Base-by-base conservation (phyloP, 768 basidiomycete genomes). In the Termitomyces bulborhizus region DNA sequence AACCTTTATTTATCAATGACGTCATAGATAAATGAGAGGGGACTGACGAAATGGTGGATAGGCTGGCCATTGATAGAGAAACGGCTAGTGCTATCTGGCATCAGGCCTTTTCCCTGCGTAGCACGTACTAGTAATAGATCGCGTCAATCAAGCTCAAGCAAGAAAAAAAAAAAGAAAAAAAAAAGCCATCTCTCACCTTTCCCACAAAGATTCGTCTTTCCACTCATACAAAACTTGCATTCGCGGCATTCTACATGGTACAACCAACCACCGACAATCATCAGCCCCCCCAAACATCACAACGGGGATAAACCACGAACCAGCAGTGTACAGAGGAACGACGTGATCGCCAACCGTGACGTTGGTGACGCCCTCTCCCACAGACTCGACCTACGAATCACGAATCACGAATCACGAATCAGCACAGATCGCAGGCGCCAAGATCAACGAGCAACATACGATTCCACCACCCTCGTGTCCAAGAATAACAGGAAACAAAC, bases 221-320 rank as follows among this genome's bases (percentile, higher is more conserved):
- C 92, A 57, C 90, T 92, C 72, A 88, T 96, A 80, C 97, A 99
- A 77, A 98, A 98, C 71, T 98, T 98, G 77, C 97, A 99, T 73
- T 99, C 88, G 37, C 82, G 83, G 67, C 93, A 97, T 71, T 97
- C 94, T 88, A 60, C 27, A 21, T 21, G 21, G 21, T 21, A 21
- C 21, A 21, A 21, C 18, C 40, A 29, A 67, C 31, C 31, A 13
- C 52, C 12, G 9, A 37, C 26, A 8, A 21, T 21, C 27, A 44
- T 39, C 42, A 53, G 6, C 2, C 24, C 31, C 3, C 31, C 51
- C 11, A 34, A 37, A n/a, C 34, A 44, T 21, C 34, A 24, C 21
- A 13, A 7, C 34, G 37, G 29, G 29, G 29, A 6, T 4, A 29
- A 24, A 31, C 3, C 12, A 65, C 78, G 53, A 52, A 88, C 93